These are phyloP conservation scores for Cichorium intybus DNA, from an alignment of 140 eudicot species.

Conservation along the genomic window DNA sequence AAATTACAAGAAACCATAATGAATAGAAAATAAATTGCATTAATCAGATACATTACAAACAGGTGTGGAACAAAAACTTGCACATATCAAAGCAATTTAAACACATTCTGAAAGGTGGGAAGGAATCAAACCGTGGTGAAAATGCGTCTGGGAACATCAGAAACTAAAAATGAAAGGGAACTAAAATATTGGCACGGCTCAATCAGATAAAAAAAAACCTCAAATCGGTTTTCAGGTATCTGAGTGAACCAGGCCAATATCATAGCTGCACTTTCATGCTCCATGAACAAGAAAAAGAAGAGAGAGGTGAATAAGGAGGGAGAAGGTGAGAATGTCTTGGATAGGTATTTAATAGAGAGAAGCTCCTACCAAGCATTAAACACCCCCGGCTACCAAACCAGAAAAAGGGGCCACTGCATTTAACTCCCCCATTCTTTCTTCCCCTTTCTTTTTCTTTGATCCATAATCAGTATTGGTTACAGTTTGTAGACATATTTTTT, in stretches of 20 bases:
- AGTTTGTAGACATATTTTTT: background rate
- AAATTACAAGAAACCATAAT: background rate
- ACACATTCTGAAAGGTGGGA: background rate
- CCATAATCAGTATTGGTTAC: background rate
- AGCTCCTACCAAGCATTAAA: slow-evolving; percentile 23
- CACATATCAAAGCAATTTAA: background rate
- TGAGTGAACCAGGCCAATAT: slow-evolving; percentile 84
- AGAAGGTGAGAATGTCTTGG: slow-evolving; percentile 43
- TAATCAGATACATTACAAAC: background rate
- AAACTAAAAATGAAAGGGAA: slow-evolving; percentile 38
- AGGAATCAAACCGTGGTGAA: slow-evolving; percentile 11
- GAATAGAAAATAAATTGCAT: background rate
- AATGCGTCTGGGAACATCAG: background rate
- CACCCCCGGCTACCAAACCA: slow-evolving; percentile 33
- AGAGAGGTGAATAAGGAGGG: slow-evolving; percentile 30
- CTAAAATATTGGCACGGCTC: slow-evolving; percentile 85
- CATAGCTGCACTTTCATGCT: slow-evolving; percentile 46
- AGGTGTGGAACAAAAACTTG: background rate
- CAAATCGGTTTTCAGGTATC: slow-evolving; percentile 1
- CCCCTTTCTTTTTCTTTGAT: background rate
- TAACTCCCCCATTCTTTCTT: background rate
- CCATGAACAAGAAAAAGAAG: slow-evolving; percentile 1
- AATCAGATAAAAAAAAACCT: slow-evolving; percentile 41
- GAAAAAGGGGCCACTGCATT: slow-evolving; percentile 33
- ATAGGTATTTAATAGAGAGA: slow-evolving; percentile 25